These are phyloP conservation scores for Candida jianshihensis DNA, from an alignment of 805 yeast species.

Conservation along the genomic window DNA sequence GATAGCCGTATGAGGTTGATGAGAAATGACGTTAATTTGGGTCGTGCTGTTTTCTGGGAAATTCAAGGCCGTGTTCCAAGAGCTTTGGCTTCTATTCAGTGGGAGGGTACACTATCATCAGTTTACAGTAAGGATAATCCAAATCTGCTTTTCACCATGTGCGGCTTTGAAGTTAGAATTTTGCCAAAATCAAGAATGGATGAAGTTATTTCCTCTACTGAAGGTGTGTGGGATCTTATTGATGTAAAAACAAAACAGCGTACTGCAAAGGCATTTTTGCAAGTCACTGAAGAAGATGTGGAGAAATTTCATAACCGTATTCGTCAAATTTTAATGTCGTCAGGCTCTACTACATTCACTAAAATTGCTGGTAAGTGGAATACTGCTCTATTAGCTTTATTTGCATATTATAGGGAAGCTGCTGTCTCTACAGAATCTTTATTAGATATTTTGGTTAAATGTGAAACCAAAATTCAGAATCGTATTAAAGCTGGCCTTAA, in stretches of 20 bases:
- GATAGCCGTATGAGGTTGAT: conserved; percentile 86
- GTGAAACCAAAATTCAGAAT: conserved; percentile 91
- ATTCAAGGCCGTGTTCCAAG: conserved; percentile 71
- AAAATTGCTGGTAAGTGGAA: conserved; percentile 96
- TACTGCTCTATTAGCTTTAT: conserved; percentile 77
- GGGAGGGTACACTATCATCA: conserved; percentile 79
- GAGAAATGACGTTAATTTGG: conserved; percentile 87
- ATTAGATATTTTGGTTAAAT: conserved; percentile 75
- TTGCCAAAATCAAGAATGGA: conserved; percentile 62
- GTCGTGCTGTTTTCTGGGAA: conserved; percentile 92
- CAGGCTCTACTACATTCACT: conserved; percentile 93
- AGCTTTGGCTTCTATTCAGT: conserved; percentile 61
- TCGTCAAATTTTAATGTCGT: conserved; percentile 85
- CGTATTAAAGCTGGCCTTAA: conserved; percentile 91
- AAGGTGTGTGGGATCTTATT: conserved; percentile 88
- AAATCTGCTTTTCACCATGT: conserved; percentile 80
- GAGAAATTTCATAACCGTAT: conserved; percentile 76
- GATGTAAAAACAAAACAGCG: conserved; percentile 70
- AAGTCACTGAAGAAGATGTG: conserved; percentile 77
- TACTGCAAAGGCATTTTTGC: conserved; percentile 81
- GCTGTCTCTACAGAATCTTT: conserved; percentile 74
- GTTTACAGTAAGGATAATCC: conserved; percentile 90
- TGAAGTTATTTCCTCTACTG: conserved; percentile 51
- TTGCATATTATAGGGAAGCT: conserved; percentile 91
- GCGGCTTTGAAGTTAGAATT: conserved; percentile 91